phyloP scores from a whole-genome alignment of 495 filamentous ascomycete genomes.

The Xylaria telfairii region DNA sequence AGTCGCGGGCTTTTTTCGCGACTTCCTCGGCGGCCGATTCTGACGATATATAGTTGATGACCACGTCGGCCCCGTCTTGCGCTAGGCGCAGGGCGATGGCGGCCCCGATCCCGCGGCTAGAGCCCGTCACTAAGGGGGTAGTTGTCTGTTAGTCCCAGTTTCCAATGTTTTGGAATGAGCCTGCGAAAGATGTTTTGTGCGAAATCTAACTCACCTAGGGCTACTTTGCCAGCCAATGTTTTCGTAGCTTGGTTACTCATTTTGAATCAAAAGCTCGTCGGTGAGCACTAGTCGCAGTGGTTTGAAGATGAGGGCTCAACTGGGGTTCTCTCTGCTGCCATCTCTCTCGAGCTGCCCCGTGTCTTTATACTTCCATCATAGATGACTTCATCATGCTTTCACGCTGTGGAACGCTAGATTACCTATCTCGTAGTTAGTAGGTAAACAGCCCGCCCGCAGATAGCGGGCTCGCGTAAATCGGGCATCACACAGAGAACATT shows the following conservation, averaged over 20 bases:
- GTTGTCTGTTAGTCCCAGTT: background rate
- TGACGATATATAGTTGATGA: constrained; percentile 74
- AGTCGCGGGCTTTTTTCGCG: constrained; percentile 58
- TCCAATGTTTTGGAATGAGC: background rate
- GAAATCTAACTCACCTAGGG: background rate
- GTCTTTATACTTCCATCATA: background rate
- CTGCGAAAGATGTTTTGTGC: background rate
- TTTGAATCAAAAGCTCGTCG: constrained; percentile 36
- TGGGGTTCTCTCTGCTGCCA: background rate
- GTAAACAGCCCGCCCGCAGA: background rate
- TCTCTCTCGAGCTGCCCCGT: background rate
- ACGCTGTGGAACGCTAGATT: background rate
- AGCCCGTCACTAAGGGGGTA: constrained; percentile 65
- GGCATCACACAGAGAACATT: background rate
- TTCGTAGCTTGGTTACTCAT: constrained; percentile 11
- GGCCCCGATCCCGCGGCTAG: constrained; percentile 70
- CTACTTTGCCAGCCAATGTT: constrained; percentile 13
- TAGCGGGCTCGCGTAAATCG: background rate
- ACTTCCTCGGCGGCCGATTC: constrained; percentile 65
- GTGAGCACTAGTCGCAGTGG: background rate
- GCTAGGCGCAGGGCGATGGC: constrained; percentile 75
- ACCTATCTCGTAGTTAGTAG: too few relatives aligned
- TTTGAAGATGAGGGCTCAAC: background rate
- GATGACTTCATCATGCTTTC: background rate
- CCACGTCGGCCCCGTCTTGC: constrained; percentile 66